A percentile compares a stretch with the other conserved stretches of the same genome.
Conservation (phyloP, 352 stramenopile genomes). For the Phytophthora pistaciae region DNA sequence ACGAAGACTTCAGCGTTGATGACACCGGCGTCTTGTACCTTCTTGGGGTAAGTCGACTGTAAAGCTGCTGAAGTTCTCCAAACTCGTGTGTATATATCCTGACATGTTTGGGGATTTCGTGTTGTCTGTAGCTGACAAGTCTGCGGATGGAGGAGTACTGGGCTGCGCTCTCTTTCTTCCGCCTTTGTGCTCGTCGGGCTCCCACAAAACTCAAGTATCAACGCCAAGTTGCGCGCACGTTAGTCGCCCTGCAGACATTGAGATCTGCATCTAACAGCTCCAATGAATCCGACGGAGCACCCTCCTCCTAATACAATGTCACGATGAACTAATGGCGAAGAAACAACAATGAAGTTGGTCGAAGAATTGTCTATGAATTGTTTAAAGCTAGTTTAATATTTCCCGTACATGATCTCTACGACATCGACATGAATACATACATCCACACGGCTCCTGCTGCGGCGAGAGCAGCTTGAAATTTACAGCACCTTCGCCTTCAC, state of each 20-base stretch:
- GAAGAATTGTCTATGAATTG: constrained; percentile 22
- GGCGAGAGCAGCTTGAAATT: constrained; percentile 7
- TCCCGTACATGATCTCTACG: constrained; percentile 26
- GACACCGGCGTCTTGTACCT: constrained; percentile 50
- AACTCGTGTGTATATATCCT: background rate
- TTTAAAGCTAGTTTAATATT: constrained; percentile 30
- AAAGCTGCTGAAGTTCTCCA: background rate
- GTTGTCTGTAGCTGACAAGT: constrained; percentile 46
- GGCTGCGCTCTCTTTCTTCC: constrained; percentile 58
- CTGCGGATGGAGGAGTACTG: constrained; percentile 44
- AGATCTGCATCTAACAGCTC: constrained; percentile 35
- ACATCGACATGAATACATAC: constrained; percentile 22
- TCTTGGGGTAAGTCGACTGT: constrained; percentile 41
- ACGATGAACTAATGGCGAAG: background rate
- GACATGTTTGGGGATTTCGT: background rate
- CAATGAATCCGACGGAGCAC: constrained; percentile 17
- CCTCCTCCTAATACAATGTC: background rate
- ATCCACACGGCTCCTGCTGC: background rate
- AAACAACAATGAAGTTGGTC: background rate
- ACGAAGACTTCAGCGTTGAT: constrained; percentile 6
- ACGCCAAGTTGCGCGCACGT: constrained; percentile 51
- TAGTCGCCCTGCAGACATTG: constrained; percentile 49
- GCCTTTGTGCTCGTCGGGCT: constrained; percentile 45
- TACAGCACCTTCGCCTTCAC: constrained; percentile 5
- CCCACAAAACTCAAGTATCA: constrained; percentile 61